phyloP scores from a whole-genome alignment of 495 filamentous ascomycete genomes.

The Lichina pygmaea region DNA sequence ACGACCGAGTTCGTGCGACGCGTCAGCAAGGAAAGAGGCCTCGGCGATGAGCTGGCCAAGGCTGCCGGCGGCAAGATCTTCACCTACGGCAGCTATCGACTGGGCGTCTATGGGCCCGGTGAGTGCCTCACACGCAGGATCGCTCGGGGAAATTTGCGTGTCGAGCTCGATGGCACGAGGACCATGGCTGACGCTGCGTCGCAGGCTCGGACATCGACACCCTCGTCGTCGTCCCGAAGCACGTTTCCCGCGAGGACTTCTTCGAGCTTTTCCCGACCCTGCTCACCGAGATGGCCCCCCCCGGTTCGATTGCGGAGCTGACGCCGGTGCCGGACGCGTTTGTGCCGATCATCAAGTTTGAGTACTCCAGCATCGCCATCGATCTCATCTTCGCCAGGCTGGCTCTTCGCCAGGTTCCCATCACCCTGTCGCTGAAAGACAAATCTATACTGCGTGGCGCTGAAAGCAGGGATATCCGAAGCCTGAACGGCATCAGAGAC shows the following conservation, averaged over 20 bases:
- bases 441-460: conserved; percentile 64
- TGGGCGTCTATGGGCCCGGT: conserved; percentile 84
- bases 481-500: conserved; percentile 78
- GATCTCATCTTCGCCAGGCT: conserved; percentile 83
- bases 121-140: conserved; percentile 4
- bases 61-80: conserved; percentile 72
- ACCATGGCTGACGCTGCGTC: neutral
- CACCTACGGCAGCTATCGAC: conserved; percentile 77
- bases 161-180: neutral
- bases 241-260: conserved; percentile 68
- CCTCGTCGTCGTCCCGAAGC: conserved; percentile 66
- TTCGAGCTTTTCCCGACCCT: conserved; percentile 63
- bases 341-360: conserved; percentile 89
- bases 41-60: conserved; percentile 48
- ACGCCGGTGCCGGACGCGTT: conserved; percentile 70
- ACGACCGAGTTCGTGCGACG: conserved; percentile 60
- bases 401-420: conserved; percentile 37
- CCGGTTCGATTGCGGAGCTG: conserved; percentile 58
- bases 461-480: conserved; percentile 62
- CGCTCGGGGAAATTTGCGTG: neutral
- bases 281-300: conserved; percentile 41
- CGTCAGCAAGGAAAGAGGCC: conserved; percentile 48
- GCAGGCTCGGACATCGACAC: conserved; percentile 90
- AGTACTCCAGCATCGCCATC: conserved; percentile 71
- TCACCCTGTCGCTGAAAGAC: conserved; percentile 48